Percentiles rank a stretch among this genome's conserved stretches.
These are phyloP conservation scores for Chlamydomonas asymmetrica DNA, from an alignment of 139 green algal species.

Conservation along the genomic window DNA sequence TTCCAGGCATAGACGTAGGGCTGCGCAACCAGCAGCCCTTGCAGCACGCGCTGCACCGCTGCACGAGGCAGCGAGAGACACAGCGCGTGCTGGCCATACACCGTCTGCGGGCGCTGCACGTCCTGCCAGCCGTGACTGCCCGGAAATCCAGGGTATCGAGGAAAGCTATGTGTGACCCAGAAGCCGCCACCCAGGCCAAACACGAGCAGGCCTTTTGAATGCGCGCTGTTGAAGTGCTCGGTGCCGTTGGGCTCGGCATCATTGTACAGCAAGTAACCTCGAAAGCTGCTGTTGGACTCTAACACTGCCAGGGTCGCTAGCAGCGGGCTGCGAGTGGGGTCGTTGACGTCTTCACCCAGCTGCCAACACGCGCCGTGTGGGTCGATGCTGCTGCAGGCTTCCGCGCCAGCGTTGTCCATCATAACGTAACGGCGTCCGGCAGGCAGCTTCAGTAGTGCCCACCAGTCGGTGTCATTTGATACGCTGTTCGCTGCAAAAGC, in stretches of 20 bases:
- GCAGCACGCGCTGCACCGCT: not conserved
- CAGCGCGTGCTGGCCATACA: constrained; percentile 30
- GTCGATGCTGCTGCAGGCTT: no score
- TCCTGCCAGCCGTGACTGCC: constrained; percentile 8
- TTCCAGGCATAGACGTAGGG: constrained; percentile 11
- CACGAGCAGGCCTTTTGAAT: constrained; percentile 17
- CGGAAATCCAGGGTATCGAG: constrained; percentile 6
- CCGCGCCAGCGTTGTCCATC: no score
- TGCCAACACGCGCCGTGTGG: no score
- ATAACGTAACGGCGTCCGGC: no score
- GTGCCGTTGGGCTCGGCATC: constrained; percentile 16
- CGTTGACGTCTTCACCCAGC: no score
- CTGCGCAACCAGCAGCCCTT: constrained; percentile 3
- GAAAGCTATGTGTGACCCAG: constrained; percentile 23
- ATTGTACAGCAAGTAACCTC: constrained; percentile 20
- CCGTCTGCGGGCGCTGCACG: constrained; percentile 8
- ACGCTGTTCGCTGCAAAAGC: no score
- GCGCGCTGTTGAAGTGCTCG: constrained; percentile 15
- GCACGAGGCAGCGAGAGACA: constrained; percentile 1
- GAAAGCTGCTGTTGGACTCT: not conserved
- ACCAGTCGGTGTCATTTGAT: no score
- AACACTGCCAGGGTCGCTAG: no score
- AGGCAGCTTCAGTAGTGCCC: no score
- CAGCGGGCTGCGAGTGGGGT: no score
- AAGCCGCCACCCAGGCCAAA: constrained; percentile 2